Evolutionary conservation across 2,329 filamentous ascomycete species (phyloP).

Genomic region (Penicillium hordei): DNA sequence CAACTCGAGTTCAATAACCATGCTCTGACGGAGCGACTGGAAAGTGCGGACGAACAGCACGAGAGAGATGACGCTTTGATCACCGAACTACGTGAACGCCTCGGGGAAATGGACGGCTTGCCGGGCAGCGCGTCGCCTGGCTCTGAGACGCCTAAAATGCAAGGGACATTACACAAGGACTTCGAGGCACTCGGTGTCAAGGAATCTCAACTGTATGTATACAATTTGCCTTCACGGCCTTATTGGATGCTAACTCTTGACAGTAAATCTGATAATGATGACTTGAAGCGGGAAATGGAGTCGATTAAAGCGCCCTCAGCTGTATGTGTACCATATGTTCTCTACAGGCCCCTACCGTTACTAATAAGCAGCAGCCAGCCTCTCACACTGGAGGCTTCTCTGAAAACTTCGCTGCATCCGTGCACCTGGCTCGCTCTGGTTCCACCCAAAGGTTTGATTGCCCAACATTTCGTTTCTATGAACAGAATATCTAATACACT

Average conservation of each 20-base stretch:
- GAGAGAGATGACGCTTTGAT: constrained; percentile 44
- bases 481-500: constrained; percentile 16
- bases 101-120: constrained; percentile 43
- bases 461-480: not conserved
- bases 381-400: constrained; percentile 35
- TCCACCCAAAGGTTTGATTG: constrained; percentile 38
- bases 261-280: constrained; percentile 45
- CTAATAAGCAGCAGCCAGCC: constrained; percentile 25
- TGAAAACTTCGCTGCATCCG: constrained; percentile 33
- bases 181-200: constrained; percentile 43
- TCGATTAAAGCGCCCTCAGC: constrained; percentile 30
- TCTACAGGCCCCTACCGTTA: not conserved
- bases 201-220: constrained; percentile 41
- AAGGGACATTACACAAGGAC: constrained; percentile 44
- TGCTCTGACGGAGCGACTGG: constrained; percentile 45
- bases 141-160: constrained; percentile 40
- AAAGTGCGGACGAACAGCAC: constrained; percentile 45
- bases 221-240: not conserved
- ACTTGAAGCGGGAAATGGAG: constrained; percentile 39
- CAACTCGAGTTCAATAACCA: constrained; percentile 51
- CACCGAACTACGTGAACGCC: constrained; percentile 44
- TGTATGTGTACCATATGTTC: constrained; percentile 13
- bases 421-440: constrained; percentile 35
- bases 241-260: constrained; percentile 20
- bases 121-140: constrained; percentile 42